Base-by-base conservation (phyloP, 306 rosid species). In the Trifolium pratense region DNA sequence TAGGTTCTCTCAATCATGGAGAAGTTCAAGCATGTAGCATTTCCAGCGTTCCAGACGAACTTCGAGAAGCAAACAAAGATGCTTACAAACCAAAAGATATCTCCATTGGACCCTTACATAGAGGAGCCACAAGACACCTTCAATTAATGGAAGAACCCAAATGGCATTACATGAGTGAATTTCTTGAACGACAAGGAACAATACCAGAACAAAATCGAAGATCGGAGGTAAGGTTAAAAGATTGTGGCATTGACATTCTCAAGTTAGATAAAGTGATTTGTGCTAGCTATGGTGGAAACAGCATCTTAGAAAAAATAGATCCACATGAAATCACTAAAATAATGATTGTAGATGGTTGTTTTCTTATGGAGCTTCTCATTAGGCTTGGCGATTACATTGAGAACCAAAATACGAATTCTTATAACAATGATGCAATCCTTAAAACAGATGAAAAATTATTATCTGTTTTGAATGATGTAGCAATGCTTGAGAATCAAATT, bases 341-440 rank as follows among this genome's bases (percentile, higher is more conserved):
- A 5, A 84, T 84, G 82, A 42, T 84, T 2, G 57, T 78, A 0
- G 86, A 82, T 17, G 86, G 83, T 5, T 83, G 83, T 45, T 83
- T 83, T 43, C 0, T 75, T 0, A 9, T 83, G 9, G 84, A 83
- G 59, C 21, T 83, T 25, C 71, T 83, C 53, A 32, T 71, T 26
- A 32, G 72, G 51, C 76, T 68, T 2, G 52, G 9, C 0, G 2
- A 20, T 26, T 45, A 46, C 14, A 45, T 15, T 1, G 42, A 68
- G 4, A 48, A 5, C 5, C 26, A 26, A 46, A 9, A 25, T 6
- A 6, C 12, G 21, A 7, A 12, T 40, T 5, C 9, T 21, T 9
- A 20, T 17, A 20, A 5, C 10, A 45, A 43, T 1, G 55, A 66
- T 0, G 3, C 20, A 0, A 45, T 80, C 8, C 4, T 74, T 3